Evolutionary conservation across 139 green algal genomes (phyloP).

Genomic region (Picocystis salinarum): DNA sequence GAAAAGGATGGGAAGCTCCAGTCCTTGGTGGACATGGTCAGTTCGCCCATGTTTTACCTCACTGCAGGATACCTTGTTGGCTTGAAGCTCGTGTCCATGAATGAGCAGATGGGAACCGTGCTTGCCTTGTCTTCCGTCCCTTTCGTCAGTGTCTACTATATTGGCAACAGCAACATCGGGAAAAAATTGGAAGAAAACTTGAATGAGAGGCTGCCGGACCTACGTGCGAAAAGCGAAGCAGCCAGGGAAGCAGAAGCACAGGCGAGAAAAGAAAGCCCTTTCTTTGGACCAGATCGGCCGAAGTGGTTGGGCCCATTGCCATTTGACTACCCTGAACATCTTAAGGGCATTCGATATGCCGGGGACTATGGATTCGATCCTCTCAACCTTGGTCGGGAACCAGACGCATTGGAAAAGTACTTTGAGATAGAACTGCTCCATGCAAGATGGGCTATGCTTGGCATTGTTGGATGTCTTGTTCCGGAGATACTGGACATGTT

Average conservation of each 20-base stretch:
- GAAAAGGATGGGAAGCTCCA: no score
- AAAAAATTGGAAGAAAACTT: slow-evolving; percentile 24
- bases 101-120: neutral
- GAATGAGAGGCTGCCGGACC: slow-evolving; percentile 22
- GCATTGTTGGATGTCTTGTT: slow-evolving; percentile 26
- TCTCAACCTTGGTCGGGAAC: slow-evolving; percentile 18
- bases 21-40: slow-evolving; percentile 24
- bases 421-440: no score
- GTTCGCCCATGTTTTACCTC: slow-evolving; percentile 26
- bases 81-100: neutral
- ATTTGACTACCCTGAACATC: slow-evolving; percentile 12
- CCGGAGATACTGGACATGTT: slow-evolving; percentile 23
- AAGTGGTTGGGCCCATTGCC: slow-evolving; percentile 20
- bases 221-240: slow-evolving; percentile 24
- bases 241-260: slow-evolving; percentile 1
- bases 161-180: slow-evolving; percentile 33
- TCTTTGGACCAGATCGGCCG: slow-evolving; percentile 18
- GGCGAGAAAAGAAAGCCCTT: neutral
- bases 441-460: slow-evolving; percentile 43
- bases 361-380: slow-evolving; percentile 47
- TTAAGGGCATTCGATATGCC: slow-evolving; percentile 17
- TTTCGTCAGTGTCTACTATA: slow-evolving; percentile 22
- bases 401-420: neutral
- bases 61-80: slow-evolving; percentile 8
- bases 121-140: slow-evolving; percentile 15